Conservation (phyloP, 2,329 filamentous ascomycete genomes). For the Tolypocladium album region DNA sequence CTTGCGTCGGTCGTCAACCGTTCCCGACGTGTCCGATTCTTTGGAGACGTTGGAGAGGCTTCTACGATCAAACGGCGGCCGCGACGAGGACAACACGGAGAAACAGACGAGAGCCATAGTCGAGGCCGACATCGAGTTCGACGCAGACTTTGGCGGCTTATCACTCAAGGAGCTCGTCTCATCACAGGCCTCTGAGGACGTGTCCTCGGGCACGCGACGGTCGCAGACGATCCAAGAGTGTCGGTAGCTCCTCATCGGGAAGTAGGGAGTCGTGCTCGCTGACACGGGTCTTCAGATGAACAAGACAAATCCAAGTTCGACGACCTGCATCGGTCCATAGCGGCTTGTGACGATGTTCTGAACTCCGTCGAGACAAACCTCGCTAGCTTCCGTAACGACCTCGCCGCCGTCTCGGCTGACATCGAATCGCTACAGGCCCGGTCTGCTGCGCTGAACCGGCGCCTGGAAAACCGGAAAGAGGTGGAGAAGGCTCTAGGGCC, state of each 20-base stretch:
- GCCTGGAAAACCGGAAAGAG: conserved; percentile 78
- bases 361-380: conserved; percentile 89
- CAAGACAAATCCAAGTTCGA: conserved; percentile 77
- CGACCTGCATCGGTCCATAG: conserved; percentile 80
- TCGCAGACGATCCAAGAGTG: conserved; percentile 62
- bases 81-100: conserved; percentile 4
- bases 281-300: conserved; percentile 45
- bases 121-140: conserved; percentile 46
- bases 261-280: background rate
- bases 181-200: conserved; percentile 15
- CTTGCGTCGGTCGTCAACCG: conserved; percentile 46
- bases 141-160: conserved; percentile 70
- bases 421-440: conserved; percentile 88
- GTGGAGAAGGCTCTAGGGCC: conserved; percentile 83
- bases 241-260: conserved; percentile 27
- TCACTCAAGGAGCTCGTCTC: conserved; percentile 62
- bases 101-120: conserved; percentile 19
- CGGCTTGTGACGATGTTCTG: conserved; percentile 84
- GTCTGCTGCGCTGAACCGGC: conserved; percentile 71
- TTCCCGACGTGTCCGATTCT: conserved; percentile 50
- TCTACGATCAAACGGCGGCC: conserved; percentile 19
- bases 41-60: conserved; percentile 53
- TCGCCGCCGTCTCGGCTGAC: conserved; percentile 84
- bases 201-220: conserved; percentile 25
- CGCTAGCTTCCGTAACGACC: conserved; percentile 84